Base-by-base conservation (phyloP, 768 basidiomycete species). In the Roridomyces roridus region DNA sequence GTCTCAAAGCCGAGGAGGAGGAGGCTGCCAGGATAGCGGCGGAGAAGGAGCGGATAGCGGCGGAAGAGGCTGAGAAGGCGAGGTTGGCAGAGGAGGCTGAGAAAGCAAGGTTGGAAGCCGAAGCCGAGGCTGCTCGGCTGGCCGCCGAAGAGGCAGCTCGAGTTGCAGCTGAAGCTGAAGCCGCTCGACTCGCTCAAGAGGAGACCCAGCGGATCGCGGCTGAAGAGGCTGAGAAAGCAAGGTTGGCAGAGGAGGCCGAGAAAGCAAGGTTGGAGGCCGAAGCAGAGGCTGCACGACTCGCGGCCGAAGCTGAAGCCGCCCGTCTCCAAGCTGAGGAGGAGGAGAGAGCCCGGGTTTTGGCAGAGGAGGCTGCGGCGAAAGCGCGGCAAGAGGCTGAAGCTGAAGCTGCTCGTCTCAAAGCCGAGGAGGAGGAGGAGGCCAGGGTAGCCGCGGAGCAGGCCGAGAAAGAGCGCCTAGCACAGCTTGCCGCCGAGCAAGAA, bases 131-230 rank as follows among this genome's bases (percentile, higher is more conserved):
- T 9, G 46, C 46, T 26, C 23, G 46, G 9, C 31, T 51, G 6
- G 52, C 29, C 1, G 55, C 48, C 15, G 56, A 51, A 31, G 55
- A 34, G 15, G 48, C 12, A 25, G 34, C 15, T 12, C 53, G 53
- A 3, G 12, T 55, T 4, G 49, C 36, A 7, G 49, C 44, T 10
- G n/a, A n/a, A n/a, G n/a, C n/a, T n/a, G n/a, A n/a, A n/a, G n/a
- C n/a, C n/a, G n/a, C n/a, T n/a, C n/a, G n/a, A n/a, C n/a, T n/a
- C n/a, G n/a, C n/a, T n/a, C n/a, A n/a, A n/a, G 51, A 58, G 28
- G 25, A 58, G 28, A 45, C 49, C 17, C 37, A 55, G 40, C 46
- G 29, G 6, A 41, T 55, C 5, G 53, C 52, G 6, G 45, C 43
- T 15, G 52, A 54, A 26, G 52, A 37, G 15, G 52, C 43, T 9